Evolutionary conservation across 805 yeast genomes (phyloP), one percentile per base, ranked within the genome.

Genomic region (Monosporozyma siamensis): DNA sequence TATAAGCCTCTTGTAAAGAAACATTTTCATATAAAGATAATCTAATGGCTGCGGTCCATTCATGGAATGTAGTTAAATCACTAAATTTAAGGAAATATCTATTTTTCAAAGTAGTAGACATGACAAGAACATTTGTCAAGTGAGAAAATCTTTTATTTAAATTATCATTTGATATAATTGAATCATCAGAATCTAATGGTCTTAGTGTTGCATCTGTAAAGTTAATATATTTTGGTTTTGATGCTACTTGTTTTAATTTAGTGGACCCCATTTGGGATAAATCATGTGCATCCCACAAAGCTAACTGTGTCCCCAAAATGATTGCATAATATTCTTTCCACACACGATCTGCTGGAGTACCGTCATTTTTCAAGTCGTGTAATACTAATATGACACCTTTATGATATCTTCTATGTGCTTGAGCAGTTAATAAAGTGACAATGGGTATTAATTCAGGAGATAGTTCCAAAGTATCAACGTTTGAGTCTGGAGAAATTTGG

Each of bases 301-400:
- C 94, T 47, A 90, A 68, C 55, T 89, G 95, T 45, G 86, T 84
- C 18, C 98, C 98, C 5, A 86, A 77, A 37, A 90, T 68, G 12
- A 85, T 83, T 35, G 95, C 97, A 60, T 83, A 92, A 23, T 89
- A 96, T 64, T 90, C 96, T 43, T 74, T 70, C 98, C 98, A 90
- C 53, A 73, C 72, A 39, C 96, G 70, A 41, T 82, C 85, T 0
- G 82, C 79, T 0, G 96, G 90, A 44, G 79, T 75, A 11, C 97
- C 98, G 51, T 90, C 95, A 18, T 83, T 75, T 56, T 80, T 78
- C 52, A 84, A 65, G 52, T 83, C 90, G 50, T 80, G 78, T 48
- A 82, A 67, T 7, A 84, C 63, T 80, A 82, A 76, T 55, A 84
- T 78, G 2, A 80, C 75, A 40, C 90, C 90, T 52, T 80, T 90